phyloP scores from a whole-genome alignment of 177 flowering plant genomes.

The Telopea speciosissima region DNA sequence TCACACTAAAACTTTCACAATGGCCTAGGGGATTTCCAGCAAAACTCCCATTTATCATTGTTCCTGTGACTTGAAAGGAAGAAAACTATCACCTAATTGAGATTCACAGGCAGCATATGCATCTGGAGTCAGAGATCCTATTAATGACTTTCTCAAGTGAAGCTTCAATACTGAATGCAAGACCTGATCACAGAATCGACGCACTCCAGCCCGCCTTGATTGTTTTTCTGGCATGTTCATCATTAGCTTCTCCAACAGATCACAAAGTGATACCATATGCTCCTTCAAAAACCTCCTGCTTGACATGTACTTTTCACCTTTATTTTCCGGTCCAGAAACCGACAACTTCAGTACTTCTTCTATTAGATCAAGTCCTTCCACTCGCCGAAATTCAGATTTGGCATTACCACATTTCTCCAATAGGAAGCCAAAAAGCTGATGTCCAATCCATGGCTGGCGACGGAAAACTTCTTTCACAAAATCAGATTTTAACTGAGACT shows the following conservation, averaged over 20 bases:
- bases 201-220: slow-evolving; percentile 52
- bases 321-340: slow-evolving; percentile 26
- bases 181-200: slow-evolving; percentile 54
- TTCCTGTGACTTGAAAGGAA: slow-evolving; percentile 34
- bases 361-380: slow-evolving; percentile 67
- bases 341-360: slow-evolving; percentile 44
- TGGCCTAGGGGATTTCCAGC: too few species aligned
- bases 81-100: slow-evolving; percentile 52
- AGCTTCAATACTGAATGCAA: slow-evolving; percentile 41
- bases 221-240: slow-evolving; percentile 68
- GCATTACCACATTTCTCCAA: slow-evolving; percentile 59
- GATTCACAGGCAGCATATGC: slow-evolving; percentile 56
- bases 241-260: slow-evolving; percentile 45
- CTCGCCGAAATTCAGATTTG: slow-evolving; percentile 56
- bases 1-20: too few species aligned
- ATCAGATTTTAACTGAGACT: slow-evolving; percentile 59
- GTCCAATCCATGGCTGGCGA: slow-evolving; percentile 76
- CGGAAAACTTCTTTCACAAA: slow-evolving; percentile 70
- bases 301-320: slow-evolving; percentile 15
- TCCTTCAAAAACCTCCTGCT: slow-evolving; percentile 31
- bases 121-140: slow-evolving; percentile 47
- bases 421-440: slow-evolving; percentile 49
- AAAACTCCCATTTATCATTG: not conserved
- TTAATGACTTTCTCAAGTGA: slow-evolving; percentile 43
- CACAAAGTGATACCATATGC: slow-evolving; percentile 35